Base-by-base conservation (phyloP, 371 early-diverging fungal genomes). In the Smittium culicis region DNA sequence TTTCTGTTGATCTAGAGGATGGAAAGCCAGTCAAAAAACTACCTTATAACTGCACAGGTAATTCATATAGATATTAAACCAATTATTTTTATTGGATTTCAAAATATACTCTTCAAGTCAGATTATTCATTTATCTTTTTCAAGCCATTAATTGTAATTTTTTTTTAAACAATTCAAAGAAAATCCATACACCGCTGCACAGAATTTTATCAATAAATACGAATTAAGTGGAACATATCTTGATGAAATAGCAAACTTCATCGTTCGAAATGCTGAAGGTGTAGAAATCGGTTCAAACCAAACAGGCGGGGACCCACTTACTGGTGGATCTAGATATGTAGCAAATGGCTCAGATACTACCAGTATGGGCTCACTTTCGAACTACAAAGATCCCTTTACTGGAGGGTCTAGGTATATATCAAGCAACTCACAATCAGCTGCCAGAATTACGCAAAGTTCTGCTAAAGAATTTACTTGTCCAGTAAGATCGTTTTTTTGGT, bases 211-310 rank as follows among this genome's bases (percentile, higher is more conserved):
- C 35, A 72, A 81, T 67, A 77, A 80, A 28, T 73, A 99, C 71
- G 85, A 91, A 56, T 79, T 99, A 1, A 77, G 87, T 20, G 88
- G 87, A 72, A 84, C 77, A 11, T 94, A 85, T 70, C 71, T 95
- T 70, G 98, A 98, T 65, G 88, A 94, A 66, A 86, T 98, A 33
- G 97, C 91, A 1, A 80, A 90, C 67, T 99, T 99, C 74, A 96
- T 99, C 63, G 84, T 82, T 14, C 82, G 84, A 66, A 99, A 98
- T 74, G 79, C 95, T 0, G 79, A 84, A 24, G 86, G 79, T 20
- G 84, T 81, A 0, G 77, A 81, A 24, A 63, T 90, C 25, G 81
- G 79, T 0, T 8, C 70, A 1, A 3, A 29, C 24, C 32, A 56
- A 25, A 65, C 55, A 24, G 29, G 54, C 29, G 67, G 54, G 0